A percentile compares a stretch with the other conserved stretches of the same genome.
Conservation (phyloP, 2,329 filamentous ascomycete species). For the Alternaria atra region DNA sequence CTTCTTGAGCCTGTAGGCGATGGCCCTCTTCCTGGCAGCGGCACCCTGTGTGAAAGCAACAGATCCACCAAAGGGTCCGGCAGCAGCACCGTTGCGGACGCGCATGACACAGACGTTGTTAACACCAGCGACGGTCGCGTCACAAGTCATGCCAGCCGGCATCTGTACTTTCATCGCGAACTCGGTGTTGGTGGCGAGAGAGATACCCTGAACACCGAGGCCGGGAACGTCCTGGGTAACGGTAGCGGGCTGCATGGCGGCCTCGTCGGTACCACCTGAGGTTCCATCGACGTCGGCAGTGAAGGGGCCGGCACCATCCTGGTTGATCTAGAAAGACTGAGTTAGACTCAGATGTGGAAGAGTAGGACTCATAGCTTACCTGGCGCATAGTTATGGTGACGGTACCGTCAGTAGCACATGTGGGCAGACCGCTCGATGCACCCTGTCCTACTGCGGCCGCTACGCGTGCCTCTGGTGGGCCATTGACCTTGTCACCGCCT, state of each 20-base stretch:
- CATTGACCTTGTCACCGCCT: conserved; percentile 59
- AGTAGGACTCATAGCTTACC: conserved; percentile 22
- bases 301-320: conserved; percentile 73
- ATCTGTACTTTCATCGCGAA: conserved; percentile 72
- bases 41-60: conserved; percentile 70
- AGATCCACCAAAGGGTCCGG: conserved; percentile 73
- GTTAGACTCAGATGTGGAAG: neutral
- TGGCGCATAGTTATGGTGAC: conserved; percentile 72
- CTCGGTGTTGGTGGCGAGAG: conserved; percentile 66
- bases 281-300: conserved; percentile 69
- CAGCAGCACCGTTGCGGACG: conserved; percentile 68
- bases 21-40: conserved; percentile 67
- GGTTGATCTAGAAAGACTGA: conserved; percentile 61
- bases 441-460: conserved; percentile 65
- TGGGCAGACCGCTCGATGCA: conserved; percentile 65
- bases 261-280: conserved; percentile 68
- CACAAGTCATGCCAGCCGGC: conserved; percentile 73
- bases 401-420: conserved; percentile 66
- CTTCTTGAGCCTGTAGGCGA: conserved; percentile 62
- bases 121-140: conserved; percentile 66
- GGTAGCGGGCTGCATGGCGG: conserved; percentile 67
- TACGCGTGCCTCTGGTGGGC: conserved; percentile 63
- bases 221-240: conserved; percentile 71
- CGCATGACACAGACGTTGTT: conserved; percentile 72
- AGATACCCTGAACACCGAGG: conserved; percentile 65